A percentile compares a stretch with the other conserved stretches of the same genome.
phyloP scores from a whole-genome alignment of 164 flowering plant species.

The Euptelea pleiosperma region DNA sequence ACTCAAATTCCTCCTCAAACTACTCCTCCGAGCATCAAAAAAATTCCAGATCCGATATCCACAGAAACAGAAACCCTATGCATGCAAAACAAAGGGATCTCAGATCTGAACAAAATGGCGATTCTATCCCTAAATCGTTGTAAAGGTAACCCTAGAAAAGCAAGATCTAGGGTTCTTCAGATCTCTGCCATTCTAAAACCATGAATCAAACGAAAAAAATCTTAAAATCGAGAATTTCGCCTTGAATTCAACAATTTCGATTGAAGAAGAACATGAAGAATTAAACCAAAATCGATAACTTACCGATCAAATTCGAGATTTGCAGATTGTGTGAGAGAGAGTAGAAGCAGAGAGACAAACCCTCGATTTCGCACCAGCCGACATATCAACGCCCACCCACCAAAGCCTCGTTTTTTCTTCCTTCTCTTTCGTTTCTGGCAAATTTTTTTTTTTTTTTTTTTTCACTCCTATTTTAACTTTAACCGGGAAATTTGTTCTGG shows the following conservation, averaged over 20 bases:
- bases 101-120: conserved; percentile 5
- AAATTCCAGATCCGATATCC: background rate
- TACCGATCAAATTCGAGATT: conserved; percentile 7
- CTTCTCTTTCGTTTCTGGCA: background rate
- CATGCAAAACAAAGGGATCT: conserved; percentile 7
- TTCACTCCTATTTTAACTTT: too few relatives aligned
- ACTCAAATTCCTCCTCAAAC: background rate
- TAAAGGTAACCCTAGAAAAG: background rate
- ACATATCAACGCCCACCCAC: conserved; percentile 12
- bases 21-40: background rate
- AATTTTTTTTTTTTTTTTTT: background rate
- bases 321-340: conserved; percentile 8
- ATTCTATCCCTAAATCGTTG: background rate
- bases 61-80: conserved; percentile 1
- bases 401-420: background rate
- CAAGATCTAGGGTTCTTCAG: conserved; percentile 37
- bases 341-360: conserved; percentile 1
- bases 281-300: conserved; percentile 5
- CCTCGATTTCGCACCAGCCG: conserved; percentile 18
- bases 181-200: conserved; percentile 13
- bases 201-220: conserved; percentile 6
- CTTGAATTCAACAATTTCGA: conserved; percentile 2
- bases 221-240: background rate
- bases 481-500: background rate
- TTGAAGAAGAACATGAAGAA: background rate